These are phyloP conservation scores for Diaporthe humulicola DNA, from an alignment of 2,329 filamentous ascomycete genomes.

Conservation along the genomic window DNA sequence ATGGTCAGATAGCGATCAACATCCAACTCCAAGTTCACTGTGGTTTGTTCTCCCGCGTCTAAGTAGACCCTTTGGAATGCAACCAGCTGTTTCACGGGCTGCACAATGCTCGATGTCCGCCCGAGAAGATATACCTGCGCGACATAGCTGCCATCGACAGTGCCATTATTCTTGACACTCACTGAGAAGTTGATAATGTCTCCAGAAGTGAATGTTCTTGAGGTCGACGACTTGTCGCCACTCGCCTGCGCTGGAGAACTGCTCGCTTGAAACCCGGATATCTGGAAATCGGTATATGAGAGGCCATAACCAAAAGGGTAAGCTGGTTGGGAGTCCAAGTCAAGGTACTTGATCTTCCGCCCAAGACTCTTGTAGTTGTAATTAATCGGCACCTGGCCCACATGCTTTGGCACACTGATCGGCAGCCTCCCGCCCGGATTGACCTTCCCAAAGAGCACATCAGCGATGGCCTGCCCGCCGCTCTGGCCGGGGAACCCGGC, in stretches of 20 bases:
- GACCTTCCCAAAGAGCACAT: conserved; percentile 49
- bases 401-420: conserved; percentile 50
- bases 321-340: conserved; percentile 47
- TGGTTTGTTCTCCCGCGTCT: conserved; percentile 47
- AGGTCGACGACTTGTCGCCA: rapidly evolving
- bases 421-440: conserved; percentile 52
- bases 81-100: conserved; percentile 58
- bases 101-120: conserved; percentile 55
- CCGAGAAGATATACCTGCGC: conserved; percentile 56
- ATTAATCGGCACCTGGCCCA: conserved; percentile 52
- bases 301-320: conserved; percentile 54
- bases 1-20: conserved; percentile 57
- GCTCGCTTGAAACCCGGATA: conserved; percentile 45
- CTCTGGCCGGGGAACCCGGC: conserved; percentile 53
- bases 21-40: conserved; percentile 52
- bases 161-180: conserved; percentile 51
- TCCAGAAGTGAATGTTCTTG: conserved; percentile 23
- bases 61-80: conserved; percentile 57
- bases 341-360: conserved; percentile 47
- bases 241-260: not conserved
- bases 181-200: conserved; percentile 53
- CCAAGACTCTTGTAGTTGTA: conserved; percentile 52
- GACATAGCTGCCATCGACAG: conserved; percentile 52
- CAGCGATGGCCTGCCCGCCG: conserved; percentile 52
- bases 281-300: conserved; percentile 50